phyloP scores from a whole-genome alignment of 2,329 filamentous ascomycete genomes.

The Penicillium nordicum region DNA sequence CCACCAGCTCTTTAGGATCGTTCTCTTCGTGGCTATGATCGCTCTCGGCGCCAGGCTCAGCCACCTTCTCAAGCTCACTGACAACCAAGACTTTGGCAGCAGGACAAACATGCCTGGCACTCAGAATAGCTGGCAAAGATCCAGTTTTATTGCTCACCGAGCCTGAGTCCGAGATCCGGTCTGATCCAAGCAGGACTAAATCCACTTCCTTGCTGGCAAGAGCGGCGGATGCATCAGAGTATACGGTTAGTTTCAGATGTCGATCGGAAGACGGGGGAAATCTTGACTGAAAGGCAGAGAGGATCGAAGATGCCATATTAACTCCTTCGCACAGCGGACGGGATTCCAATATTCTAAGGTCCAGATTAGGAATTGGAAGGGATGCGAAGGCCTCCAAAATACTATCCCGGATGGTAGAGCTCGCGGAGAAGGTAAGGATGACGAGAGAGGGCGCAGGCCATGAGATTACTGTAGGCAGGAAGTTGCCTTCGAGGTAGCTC shows the following conservation, averaged over 20 bases:
- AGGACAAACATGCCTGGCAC: conserved; percentile 51
- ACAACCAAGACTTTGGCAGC: conserved; percentile 53
- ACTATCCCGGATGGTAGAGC: conserved; percentile 56
- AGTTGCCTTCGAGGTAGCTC: conserved; percentile 23
- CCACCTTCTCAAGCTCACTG: conserved; percentile 61
- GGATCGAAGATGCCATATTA: conserved; percentile 48
- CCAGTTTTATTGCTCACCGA: conserved; percentile 66
- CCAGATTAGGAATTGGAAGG: conserved; percentile 40
- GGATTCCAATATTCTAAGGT: conserved; percentile 63
- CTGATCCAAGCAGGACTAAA: conserved; percentile 61
- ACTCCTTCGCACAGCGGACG: conserved; percentile 65
- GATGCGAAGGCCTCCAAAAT: conserved; percentile 45
- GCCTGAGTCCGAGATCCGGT: conserved; percentile 57
- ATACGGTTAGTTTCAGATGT: conserved; percentile 47
- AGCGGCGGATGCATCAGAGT: conserved; percentile 59
- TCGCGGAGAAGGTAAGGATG: conserved; percentile 61
- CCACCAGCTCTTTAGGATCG: conserved; percentile 49
- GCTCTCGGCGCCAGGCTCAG: conserved; percentile 48
- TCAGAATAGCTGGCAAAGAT: conserved; percentile 57
- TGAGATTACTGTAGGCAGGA: conserved; percentile 5
- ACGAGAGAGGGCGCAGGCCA: conserved; percentile 34
- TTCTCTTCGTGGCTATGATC: conserved; percentile 54
- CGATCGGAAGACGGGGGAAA: conserved; percentile 19
- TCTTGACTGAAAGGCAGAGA: conserved; percentile 23
- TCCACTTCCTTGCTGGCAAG: conserved; percentile 53